These are phyloP conservation scores for Parathielavia appendiculata DNA, from an alignment of 495 filamentous ascomycete genomes.

Conservation along the genomic window DNA sequence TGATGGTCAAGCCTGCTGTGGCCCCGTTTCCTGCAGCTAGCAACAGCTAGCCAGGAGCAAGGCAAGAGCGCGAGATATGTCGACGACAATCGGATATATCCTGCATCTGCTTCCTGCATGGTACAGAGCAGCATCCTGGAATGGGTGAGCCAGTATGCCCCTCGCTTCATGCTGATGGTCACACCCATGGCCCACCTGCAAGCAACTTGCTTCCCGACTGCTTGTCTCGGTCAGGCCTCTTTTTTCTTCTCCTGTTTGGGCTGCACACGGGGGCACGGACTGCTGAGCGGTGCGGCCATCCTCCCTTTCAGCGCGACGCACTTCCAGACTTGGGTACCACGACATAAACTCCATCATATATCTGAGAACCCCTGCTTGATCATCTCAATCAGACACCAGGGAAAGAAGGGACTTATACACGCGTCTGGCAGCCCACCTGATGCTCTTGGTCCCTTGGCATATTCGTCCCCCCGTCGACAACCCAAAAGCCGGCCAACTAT, in stretches of 20 bases:
- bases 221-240: constrained; percentile 8
- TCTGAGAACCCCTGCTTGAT: constrained; percentile 3
- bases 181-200: not conserved
- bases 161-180: not conserved
- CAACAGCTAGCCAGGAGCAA: not conserved
- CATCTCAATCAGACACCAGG: not conserved
- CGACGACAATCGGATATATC: not conserved
- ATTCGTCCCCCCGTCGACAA: constrained; percentile 9
- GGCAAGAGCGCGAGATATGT: not conserved
- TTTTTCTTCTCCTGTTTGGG: constrained; percentile 8
- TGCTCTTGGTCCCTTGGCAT: not conserved
- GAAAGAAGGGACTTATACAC: constrained; percentile 11
- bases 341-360: constrained; percentile 4
- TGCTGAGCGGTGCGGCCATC: constrained; percentile 7
- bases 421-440: not conserved
- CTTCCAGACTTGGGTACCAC: constrained; percentile 21
- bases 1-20: not conserved
- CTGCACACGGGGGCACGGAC: constrained; percentile 12
- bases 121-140: not conserved
- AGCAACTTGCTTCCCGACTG: constrained; percentile 1
- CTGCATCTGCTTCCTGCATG: constrained; percentile 3
- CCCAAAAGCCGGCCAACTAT: constrained; percentile 6
- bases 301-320: constrained; percentile 11
- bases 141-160: not conserved
- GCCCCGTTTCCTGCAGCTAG: not conserved